Evolutionary conservation across 2,329 filamentous ascomycete species (phyloP), one percentile per base, ranked within the genome.

Genomic region (Xylaria arbuscula): DNA sequence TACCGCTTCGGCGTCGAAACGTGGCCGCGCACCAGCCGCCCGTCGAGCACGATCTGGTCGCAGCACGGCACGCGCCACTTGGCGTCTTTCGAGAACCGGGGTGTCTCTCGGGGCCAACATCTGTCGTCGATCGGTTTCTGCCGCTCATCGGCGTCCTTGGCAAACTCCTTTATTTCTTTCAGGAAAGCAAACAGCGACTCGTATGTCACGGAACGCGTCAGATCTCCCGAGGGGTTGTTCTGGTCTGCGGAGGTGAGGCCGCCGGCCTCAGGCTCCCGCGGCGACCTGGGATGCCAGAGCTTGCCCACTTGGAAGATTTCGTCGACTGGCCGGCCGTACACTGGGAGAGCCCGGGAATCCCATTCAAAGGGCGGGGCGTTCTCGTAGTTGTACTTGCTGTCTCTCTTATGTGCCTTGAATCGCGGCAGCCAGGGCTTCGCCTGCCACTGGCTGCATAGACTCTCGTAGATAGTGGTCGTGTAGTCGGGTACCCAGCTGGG

Each of bases 401-500:
- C 42, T 9, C 56, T 54, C 1, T 50, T 63, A 32, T 48, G 47
- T 7, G 64, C 65, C 40, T 45, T 57, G 13, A 70, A 66, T 5
- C 57, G 59, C 3, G 66, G 62, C 8, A 70, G 24, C 66, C 59
- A 69, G 2, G 62, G 15, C 40, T 69, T 69, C 11, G 59, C 69
- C 40, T 70, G 69, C 2, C 59, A 53, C 34, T 69, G 63, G n/a
- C 66, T 66, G 19, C 66, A 70, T 3, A 69, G 10, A 10, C 54
- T 66, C 50, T 70, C 66, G 34, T 70, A 64, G 15, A 70, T 70
- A 5, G 66, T 69, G 7, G 53, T 34, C 15, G 63, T 62, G 24
- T 62, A 71, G 42, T 67, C 67, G 4, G 66, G 69, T 2, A 71
- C 69, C 69, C 67, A 71, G 40, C 56, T 67, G 3, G 69, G 66